These are phyloP conservation scores for Oehlia diaphana DNA, from an alignment of 192 early-diverging fungal species.

Conservation along the genomic window DNA sequence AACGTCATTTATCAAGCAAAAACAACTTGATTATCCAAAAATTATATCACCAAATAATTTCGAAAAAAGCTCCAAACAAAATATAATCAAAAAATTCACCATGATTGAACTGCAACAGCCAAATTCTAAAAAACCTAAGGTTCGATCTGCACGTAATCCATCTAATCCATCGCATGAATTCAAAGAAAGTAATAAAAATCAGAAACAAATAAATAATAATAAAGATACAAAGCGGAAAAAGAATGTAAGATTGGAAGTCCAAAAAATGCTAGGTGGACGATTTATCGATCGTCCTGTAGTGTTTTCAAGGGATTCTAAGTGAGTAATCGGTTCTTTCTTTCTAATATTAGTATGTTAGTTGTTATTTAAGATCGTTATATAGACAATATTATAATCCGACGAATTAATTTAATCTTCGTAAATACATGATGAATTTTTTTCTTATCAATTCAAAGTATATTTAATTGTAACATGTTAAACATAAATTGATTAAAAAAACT, in stretches of 20 bases:
- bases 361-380: neutral
- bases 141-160: neutral
- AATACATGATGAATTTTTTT: neutral
- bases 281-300: neutral
- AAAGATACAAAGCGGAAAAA: neutral
- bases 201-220: neutral
- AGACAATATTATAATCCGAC: neutral
- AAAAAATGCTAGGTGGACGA: neutral
- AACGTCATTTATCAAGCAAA: neutral
- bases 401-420: neutral
- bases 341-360: neutral
- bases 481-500: no score
- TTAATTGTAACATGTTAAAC: neutral
- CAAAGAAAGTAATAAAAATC: neutral
- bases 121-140: no score
- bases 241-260: neutral
- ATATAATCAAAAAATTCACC: neutral
- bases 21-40: neutral
- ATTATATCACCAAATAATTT: neutral
- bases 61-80: neutral
- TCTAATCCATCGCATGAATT: neutral
- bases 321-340: neutral
- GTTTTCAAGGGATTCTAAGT: conserved; percentile 16
- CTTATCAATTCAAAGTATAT: neutral
- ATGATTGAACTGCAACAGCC: no score